Percentiles rank a stretch among this genome's conserved stretches.
These are phyloP conservation scores for Salvia hispanica DNA, from an alignment of 257 asterid species.

Conservation along the genomic window DNA sequence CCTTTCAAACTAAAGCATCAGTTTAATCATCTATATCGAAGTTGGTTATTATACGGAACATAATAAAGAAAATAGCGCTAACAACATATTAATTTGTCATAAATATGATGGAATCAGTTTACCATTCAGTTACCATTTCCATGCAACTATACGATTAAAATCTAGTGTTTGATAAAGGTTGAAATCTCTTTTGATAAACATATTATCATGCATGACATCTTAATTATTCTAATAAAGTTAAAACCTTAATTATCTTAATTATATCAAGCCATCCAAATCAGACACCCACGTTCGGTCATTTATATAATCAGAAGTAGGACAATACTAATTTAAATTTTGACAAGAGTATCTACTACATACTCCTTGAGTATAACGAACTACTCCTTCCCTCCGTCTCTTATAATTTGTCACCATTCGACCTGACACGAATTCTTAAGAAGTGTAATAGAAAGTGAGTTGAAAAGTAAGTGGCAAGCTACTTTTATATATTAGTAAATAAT, in stretches of 20 bases:
- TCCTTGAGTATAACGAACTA: too few relatives aligned
- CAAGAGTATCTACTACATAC: too few relatives aligned
- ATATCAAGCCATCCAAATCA: background rate
- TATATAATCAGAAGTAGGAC: background rate
- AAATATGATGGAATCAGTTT: background rate
- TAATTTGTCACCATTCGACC: too few relatives aligned
- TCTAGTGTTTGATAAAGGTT: background rate
- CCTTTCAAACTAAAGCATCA: background rate
- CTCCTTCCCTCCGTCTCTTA: too few relatives aligned
- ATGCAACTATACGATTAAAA: background rate
- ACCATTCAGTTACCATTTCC: background rate
- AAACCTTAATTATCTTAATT: background rate
- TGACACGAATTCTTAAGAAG: too few relatives aligned
- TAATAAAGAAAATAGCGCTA: background rate
- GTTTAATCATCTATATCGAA: background rate
- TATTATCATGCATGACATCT: background rate
- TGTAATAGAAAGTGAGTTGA: too few relatives aligned
- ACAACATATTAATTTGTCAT: background rate
- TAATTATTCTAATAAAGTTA: background rate
- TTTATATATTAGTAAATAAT: too few relatives aligned
- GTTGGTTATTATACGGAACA: slow-evolving; percentile 1
- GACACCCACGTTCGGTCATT: background rate
- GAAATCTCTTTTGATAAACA: background rate
- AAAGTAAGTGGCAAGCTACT: too few relatives aligned
- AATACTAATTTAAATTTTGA: too few relatives aligned